Percentiles rank a stretch among this genome's conserved stretches.
These are phyloP conservation scores for Salvia miltiorrhiza DNA, from an alignment of 257 asterid genomes.

Conservation along the genomic window DNA sequence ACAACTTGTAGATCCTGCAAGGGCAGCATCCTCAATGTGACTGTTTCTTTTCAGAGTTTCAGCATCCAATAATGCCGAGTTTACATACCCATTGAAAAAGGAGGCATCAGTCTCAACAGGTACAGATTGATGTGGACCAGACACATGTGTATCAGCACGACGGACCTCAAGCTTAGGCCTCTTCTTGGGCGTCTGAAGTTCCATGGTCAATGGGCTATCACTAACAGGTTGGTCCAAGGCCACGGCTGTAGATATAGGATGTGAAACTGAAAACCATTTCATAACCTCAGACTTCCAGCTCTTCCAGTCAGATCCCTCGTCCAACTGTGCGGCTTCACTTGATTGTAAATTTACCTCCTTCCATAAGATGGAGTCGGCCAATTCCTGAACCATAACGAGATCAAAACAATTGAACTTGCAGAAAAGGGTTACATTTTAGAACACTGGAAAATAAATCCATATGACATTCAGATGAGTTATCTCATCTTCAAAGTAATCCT, in stretches of 20 bases:
- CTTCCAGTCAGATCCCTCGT: slow-evolving; percentile 68
- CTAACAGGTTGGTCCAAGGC: slow-evolving; percentile 42
- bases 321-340: slow-evolving; percentile 44
- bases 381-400: slow-evolving; percentile 51
- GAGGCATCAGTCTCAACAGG: slow-evolving; percentile 48
- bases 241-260: slow-evolving; percentile 42
- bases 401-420: neutral
- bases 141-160: slow-evolving; percentile 80
- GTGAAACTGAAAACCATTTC: slow-evolving; percentile 83
- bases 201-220: slow-evolving; percentile 45
- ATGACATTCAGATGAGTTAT: neutral
- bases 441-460: slow-evolving; percentile 2
- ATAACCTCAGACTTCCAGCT: slow-evolving; percentile 88
- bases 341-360: slow-evolving; percentile 60
- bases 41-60: slow-evolving; percentile 38
- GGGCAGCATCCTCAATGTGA: slow-evolving; percentile 30
- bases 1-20: slow-evolving; percentile 37
- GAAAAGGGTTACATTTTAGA: neutral
- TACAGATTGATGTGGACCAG: slow-evolving; percentile 50
- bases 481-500: slow-evolving; percentile 5
- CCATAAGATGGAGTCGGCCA: slow-evolving; percentile 79
- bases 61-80: slow-evolving; percentile 37
- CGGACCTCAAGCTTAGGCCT: slow-evolving; percentile 98
- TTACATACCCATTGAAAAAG: slow-evolving; percentile 41
- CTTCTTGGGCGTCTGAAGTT: slow-evolving; percentile 63